Conservation (phyloP, 495 filamentous ascomycete species). For the Evernia prunastri region DNA sequence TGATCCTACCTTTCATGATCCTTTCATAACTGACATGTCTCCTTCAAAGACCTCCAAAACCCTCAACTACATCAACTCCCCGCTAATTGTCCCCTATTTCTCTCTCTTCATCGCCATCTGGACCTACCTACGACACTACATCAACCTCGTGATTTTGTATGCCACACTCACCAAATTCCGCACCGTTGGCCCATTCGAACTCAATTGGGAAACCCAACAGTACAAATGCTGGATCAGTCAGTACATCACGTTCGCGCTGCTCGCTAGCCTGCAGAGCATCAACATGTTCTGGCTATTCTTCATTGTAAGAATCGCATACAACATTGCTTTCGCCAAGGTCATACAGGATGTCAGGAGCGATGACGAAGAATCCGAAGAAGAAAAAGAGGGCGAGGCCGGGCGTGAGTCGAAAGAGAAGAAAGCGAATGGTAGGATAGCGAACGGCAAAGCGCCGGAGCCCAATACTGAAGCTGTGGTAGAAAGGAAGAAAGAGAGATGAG, state of each 20-base stretch:
- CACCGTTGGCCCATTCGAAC: constrained; percentile 78
- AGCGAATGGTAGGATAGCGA: constrained; percentile 10
- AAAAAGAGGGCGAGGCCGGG: constrained; percentile 6
- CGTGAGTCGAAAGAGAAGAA: background rate
- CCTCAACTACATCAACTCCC: constrained; percentile 83
- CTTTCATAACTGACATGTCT: constrained; percentile 10
- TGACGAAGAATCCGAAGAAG: constrained; percentile 47
- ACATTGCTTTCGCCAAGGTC: constrained; percentile 47
- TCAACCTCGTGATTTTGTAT: constrained; percentile 84
- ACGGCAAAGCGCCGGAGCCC: constrained; percentile 14
- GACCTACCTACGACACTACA: constrained; percentile 87
- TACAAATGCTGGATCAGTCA: constrained; percentile 79
- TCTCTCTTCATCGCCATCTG: constrained; percentile 74
- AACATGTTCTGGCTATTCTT: constrained; percentile 86
- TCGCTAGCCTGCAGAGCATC: constrained; percentile 68
- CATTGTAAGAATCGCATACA: constrained; percentile 66
- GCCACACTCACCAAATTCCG: constrained; percentile 81
- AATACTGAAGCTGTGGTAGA: constrained; percentile 15
- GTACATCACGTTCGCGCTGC: constrained; percentile 61
- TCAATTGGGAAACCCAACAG: constrained; percentile 77
- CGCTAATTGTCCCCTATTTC: constrained; percentile 76
- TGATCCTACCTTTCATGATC: background rate
- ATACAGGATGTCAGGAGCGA: constrained; percentile 54
- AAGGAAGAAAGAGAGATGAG: constrained; percentile 18
- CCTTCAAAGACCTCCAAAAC: constrained; percentile 73